Evolutionary conservation across 2,329 filamentous ascomycete genomes (phyloP).

Genomic region (Claviceps africana): DNA sequence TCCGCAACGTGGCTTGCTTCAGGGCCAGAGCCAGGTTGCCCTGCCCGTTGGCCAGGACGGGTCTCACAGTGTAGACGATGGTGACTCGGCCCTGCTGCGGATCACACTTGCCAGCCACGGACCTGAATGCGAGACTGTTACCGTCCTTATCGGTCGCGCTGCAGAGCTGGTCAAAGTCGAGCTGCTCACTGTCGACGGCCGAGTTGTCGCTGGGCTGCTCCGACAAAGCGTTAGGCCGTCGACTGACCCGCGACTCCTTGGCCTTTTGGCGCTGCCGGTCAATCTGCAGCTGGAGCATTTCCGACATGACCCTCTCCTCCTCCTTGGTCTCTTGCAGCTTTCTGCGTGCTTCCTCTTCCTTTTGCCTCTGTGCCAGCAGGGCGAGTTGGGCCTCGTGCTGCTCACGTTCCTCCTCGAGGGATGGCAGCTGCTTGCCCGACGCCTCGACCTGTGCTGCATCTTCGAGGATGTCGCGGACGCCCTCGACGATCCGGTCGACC

Average conservation of each 20-base stretch:
- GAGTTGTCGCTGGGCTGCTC: conserved; percentile 15
- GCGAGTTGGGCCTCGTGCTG: conserved; percentile 63
- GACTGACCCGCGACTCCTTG: conserved; percentile 50
- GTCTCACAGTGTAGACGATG: conserved; percentile 57
- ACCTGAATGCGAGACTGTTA: conserved; percentile 52
- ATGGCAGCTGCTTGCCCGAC: conserved; percentile 63
- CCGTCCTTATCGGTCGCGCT: conserved; percentile 48
- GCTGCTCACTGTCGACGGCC: conserved; percentile 16
- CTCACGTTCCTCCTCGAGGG: conserved; percentile 77
- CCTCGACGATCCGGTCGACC: conserved; percentile 52
- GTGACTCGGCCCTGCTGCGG: conserved; percentile 53
- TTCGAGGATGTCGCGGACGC: conserved; percentile 64
- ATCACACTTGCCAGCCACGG: conserved; percentile 55
- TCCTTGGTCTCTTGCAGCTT: conserved; percentile 45
- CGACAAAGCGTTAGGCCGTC: conserved; percentile 27
- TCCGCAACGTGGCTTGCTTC: conserved; percentile 53
- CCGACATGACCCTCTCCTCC: conserved; percentile 54
- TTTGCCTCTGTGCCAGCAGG: conserved; percentile 42
- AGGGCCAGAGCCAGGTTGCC: conserved; percentile 53
- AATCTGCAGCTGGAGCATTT: conserved; percentile 60
- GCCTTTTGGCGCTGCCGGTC: conserved; percentile 50
- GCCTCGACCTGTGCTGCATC: conserved; percentile 70
- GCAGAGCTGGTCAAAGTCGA: conserved; percentile 56
- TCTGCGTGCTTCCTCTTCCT: conserved; percentile 37
- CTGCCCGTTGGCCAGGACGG: conserved; percentile 41